These are phyloP conservation scores for Amauroascus verrucosus DNA, from an alignment of 2,329 filamentous ascomycete genomes.

Conservation along the genomic window DNA sequence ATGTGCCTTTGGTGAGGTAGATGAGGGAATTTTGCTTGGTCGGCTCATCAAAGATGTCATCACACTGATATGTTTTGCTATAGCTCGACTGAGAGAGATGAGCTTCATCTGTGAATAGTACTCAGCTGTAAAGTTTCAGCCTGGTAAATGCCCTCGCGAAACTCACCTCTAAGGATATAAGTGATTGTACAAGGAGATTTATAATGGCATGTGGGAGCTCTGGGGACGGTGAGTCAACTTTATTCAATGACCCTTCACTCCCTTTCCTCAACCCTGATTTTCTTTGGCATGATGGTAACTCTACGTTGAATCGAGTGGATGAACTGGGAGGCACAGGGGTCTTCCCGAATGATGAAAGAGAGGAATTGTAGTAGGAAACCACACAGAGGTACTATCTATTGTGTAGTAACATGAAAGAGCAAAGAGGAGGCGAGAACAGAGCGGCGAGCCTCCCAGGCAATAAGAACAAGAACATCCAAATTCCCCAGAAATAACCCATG, in stretches of 20 bases:
- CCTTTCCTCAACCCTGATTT: slow-evolving; percentile 1
- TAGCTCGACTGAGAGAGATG: no score
- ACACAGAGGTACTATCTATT: background rate
- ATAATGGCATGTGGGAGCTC: no score
- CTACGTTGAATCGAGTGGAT: background rate
- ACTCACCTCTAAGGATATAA: background rate
- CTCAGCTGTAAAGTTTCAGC: no score
- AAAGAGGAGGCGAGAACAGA: background rate
- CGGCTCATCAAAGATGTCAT: no score
- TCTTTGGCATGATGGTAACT: background rate
- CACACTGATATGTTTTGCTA: no score
- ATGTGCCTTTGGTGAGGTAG: background rate
- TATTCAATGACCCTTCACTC: background rate
- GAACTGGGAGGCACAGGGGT: background rate
- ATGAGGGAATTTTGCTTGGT: no score
- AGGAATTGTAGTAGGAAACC: background rate
- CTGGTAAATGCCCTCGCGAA: no score
- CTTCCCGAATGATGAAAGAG: no score
- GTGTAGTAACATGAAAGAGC: background rate
- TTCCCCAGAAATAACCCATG: no score
- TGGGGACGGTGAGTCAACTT: background rate
- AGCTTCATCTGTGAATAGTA: no score
- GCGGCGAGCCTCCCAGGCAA: background rate
- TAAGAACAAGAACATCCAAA: background rate
- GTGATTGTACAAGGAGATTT: background rate